Base-by-base conservation (phyloP, 306 rosid species). In the Dryas drummondii region DNA sequence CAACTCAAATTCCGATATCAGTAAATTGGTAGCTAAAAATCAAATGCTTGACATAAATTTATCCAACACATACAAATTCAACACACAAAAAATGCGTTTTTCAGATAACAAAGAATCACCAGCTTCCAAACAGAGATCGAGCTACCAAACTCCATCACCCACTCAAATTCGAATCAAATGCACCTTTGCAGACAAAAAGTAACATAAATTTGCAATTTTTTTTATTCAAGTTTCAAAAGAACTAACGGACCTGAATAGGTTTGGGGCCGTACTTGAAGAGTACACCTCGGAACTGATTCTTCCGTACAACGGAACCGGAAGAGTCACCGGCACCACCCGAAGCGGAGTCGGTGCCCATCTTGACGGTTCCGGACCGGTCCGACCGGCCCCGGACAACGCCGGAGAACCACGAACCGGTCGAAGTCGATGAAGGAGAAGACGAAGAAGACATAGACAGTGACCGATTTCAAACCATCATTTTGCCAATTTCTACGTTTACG, bases 211-310 rank as follows among this genome's bases (percentile, higher is more conserved):
- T 49, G 3, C 26, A 57, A 22, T 22, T 2, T 41, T 26, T 63
- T 16, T 16, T 1, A 63, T 63, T 12, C 6, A 49, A 78, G 19
- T 13, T 10, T 13, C 45, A 66, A 27, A 50, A 22, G 60, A 72
- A 47, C 37, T 61, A 50, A 72, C 86, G 44, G 46, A 96, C 99
- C 99, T 96, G 98, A 85, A 90, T 83, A 69, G 99, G 76, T 74
- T 92, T 86, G 51, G 98, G 93, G 26, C 99, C 99, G 76, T 96
- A 96, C 91, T 92, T 96, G 83, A 96, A 96, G 17, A 96, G 84
- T 72, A 71, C 87, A 1, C 99, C 98, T 42, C 93, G 93, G 86
- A 82, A 85, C 77, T 92, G 92, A 72, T 87, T 92, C 90, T 90
- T 92, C 80, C 89, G 80, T 19, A 84, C 75, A 41, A 96, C 84